Conservation (phyloP, 257 asterid genomes). For the Jaltomata sinuosa region DNA sequence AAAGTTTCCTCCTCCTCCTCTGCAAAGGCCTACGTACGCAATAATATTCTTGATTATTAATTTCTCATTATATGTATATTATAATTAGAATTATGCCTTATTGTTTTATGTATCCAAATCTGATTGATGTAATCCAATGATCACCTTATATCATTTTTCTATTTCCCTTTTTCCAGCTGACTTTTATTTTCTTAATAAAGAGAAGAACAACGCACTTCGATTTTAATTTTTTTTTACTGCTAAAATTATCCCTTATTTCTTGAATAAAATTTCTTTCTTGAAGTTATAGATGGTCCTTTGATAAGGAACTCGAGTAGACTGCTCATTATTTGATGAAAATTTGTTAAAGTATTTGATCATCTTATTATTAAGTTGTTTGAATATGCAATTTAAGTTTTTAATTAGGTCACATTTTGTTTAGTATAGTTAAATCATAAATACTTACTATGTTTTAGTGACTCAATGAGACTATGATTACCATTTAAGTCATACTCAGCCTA, state of each 20-base stretch:
- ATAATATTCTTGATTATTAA: background rate
- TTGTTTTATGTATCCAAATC: background rate
- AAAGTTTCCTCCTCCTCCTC: background rate
- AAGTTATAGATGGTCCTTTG: background rate
- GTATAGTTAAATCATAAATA: too few species aligned
- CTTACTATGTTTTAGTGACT: too few species aligned
- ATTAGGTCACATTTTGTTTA: background rate
- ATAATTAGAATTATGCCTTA: background rate
- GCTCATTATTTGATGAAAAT: background rate
- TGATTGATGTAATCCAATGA: background rate
- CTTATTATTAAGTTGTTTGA: background rate
- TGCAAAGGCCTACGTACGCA: background rate
- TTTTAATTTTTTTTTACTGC: background rate
- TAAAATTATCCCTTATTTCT: background rate
- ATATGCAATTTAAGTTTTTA: background rate
- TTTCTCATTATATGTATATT: background rate
- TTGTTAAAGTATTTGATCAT: background rate
- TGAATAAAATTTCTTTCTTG: background rate
- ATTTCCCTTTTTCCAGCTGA: background rate
- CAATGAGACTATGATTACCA: too few species aligned
- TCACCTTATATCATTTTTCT: background rate
- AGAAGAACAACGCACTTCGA: background rate
- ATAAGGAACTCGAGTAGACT: background rate
- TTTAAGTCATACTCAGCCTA: too few species aligned
- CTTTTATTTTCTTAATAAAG: background rate